A percentile compares a stretch with the other conserved stretches of the same genome.
phyloP scores from a whole-genome alignment of 169 alveolate species.

The Eimeria brunetti region DNA sequence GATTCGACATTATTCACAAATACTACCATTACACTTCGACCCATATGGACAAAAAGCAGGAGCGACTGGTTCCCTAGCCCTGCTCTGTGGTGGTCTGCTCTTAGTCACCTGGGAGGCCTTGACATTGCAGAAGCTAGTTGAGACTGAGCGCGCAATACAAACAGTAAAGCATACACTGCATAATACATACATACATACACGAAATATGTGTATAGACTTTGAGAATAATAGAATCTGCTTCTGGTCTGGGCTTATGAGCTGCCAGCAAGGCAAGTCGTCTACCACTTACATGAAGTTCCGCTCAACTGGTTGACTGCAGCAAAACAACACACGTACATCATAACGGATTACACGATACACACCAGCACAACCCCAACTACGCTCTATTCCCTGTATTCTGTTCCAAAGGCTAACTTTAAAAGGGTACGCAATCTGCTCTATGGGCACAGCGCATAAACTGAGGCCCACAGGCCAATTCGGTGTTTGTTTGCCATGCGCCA shows the following conservation, averaged over 20 bases:
- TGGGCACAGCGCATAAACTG: not conserved
- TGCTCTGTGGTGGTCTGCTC: not conserved
- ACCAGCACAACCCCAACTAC: not conserved
- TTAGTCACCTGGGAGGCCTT: not conserved
- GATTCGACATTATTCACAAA: not conserved
- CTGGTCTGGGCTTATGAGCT: not conserved
- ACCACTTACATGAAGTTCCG: constrained; percentile 29
- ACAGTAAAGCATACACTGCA: not conserved
- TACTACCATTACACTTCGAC: not conserved
- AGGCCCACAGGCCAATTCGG: not conserved
- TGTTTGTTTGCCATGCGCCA: not conserved
- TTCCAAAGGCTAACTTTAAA: not conserved
- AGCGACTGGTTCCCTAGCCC: not conserved
- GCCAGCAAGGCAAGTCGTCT: not conserved
- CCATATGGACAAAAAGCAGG: not conserved
- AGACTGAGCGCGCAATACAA: constrained; percentile 19
- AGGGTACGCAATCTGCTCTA: not conserved
- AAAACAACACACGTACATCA: constrained; percentile 1
- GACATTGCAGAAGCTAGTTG: constrained; percentile 48
- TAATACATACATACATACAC: not conserved
- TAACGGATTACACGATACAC: not conserved
- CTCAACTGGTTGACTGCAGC: constrained; percentile 39
- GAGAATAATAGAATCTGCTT: not conserved
- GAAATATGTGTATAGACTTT: not conserved
- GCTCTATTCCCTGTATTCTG: not conserved